Percentiles rank a stretch among this genome's conserved stretches.
phyloP scores from a whole-genome alignment of 352 stramenopile species.

The Phytophthora rubi region DNA sequence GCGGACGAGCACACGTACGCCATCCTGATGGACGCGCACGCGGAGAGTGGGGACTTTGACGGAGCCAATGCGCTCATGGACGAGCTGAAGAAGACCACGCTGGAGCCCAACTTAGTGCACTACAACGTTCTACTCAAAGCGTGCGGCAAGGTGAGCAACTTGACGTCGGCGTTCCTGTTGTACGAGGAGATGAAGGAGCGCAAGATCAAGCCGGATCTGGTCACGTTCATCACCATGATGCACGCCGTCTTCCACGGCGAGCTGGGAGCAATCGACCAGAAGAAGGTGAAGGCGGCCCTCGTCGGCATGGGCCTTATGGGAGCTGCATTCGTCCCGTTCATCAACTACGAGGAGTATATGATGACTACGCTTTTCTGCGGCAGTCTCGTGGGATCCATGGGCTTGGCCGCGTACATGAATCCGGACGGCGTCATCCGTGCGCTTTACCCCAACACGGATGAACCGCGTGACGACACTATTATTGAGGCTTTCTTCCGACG shows the following conservation, averaged over 20 bases:
- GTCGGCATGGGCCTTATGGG: conserved; percentile 63
- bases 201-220: conserved; percentile 69
- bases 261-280: conserved; percentile 64
- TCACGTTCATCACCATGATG: conserved; percentile 91
- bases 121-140: conserved; percentile 86
- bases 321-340: conserved; percentile 63
- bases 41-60: conserved; percentile 65
- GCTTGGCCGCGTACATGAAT: conserved; percentile 85
- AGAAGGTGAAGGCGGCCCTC: conserved; percentile 73
- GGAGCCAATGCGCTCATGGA: conserved; percentile 58
- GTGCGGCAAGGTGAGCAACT: conserved; percentile 73
- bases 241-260: conserved; percentile 87
- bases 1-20: conserved; percentile 71
- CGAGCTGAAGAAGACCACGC: conserved; percentile 49
- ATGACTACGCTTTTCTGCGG: conserved; percentile 78
- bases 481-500: conserved; percentile 86
- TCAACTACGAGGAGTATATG: conserved; percentile 79
- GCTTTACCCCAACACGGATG: conserved; percentile 82
- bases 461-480: conserved; percentile 66
- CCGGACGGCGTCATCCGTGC: conserved; percentile 79
- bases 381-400: conserved; percentile 82
- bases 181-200: conserved; percentile 88
- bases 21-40: conserved; percentile 79
- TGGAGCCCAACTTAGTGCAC: conserved; percentile 63
- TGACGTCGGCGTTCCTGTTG: conserved; percentile 76